These are phyloP conservation scores for Trichoderma sp. DNA, from an alignment of 2,329 filamentous ascomycete species.

Conservation along the genomic window DNA sequence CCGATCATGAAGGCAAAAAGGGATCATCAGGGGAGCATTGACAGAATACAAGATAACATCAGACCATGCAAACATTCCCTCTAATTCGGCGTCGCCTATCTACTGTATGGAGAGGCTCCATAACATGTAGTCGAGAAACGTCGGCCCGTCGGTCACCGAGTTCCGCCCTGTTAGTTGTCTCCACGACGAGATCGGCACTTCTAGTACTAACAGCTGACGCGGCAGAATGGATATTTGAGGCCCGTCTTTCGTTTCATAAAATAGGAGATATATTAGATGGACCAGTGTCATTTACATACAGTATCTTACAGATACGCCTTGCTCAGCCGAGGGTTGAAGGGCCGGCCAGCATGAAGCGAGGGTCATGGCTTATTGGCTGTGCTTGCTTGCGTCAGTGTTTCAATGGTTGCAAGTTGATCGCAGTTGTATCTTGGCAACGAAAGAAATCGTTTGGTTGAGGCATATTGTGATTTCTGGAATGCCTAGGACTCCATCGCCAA, in stretches of 20 bases:
- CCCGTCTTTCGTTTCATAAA: conserved; percentile 6
- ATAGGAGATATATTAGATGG: neutral
- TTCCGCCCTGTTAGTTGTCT: conserved; percentile 14
- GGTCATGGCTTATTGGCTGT: neutral
- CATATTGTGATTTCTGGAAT: neutral
- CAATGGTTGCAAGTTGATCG: neutral
- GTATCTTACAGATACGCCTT: too few relatives aligned
- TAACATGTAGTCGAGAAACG: neutral
- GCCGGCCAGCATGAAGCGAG: neutral
- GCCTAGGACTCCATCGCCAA: neutral
- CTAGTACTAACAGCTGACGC: conserved; percentile 3
- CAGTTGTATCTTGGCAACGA: neutral
- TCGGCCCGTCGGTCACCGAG: conserved; percentile 15
- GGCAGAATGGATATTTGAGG: conserved; percentile 11
- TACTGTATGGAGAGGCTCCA: conserved; percentile 9
- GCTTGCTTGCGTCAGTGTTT: conserved; percentile 1
- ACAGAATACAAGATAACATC: neutral
- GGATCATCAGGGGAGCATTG: conserved; percentile 16
- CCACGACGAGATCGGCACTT: conserved; percentile 15
- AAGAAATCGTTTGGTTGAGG: neutral
- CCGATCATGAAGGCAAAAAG: neutral
- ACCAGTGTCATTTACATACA: neutral
- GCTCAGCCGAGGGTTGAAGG: too few relatives aligned
- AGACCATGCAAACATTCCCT: neutral
- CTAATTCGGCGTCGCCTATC: neutral